Evolutionary conservation across 2,329 filamentous ascomycete species (phyloP).

Genomic region (Calonectria pseudoreteaudii): DNA sequence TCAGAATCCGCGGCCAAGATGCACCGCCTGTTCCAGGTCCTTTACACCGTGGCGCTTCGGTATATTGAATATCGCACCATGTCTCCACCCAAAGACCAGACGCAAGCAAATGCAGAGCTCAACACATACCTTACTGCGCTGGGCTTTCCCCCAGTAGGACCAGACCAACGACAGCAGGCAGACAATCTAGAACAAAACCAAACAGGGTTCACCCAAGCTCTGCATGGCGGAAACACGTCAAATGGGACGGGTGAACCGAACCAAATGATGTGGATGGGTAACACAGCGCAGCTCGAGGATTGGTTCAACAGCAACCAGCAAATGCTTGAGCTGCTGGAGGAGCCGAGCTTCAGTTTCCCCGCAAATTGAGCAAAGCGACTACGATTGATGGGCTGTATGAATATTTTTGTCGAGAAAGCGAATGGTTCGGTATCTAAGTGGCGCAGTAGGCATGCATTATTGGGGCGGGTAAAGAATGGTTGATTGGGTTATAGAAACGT

Average conservation of each 20-base stretch:
- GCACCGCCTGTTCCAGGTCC: constrained; percentile 68
- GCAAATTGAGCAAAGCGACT: constrained; percentile 21
- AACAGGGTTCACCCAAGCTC: constrained; percentile 25
- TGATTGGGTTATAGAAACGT: neutral
- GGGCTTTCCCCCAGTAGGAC: constrained; percentile 52
- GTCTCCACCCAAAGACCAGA: constrained; percentile 43
- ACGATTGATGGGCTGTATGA: constrained; percentile 1
- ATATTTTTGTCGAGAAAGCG: neutral
- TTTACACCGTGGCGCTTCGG: constrained; percentile 68
- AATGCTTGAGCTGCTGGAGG: constrained; percentile 51
- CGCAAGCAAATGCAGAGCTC: constrained; percentile 47
- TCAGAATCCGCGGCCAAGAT: constrained; percentile 64
- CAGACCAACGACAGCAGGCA: constrained; percentile 33
- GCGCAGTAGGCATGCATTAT: neutral
- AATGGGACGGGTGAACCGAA: constrained; percentile 35
- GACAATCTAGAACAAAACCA: constrained; percentile 15
- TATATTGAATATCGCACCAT: constrained; percentile 66
- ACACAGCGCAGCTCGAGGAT: constrained; percentile 50
- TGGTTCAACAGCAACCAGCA: constrained; percentile 54
- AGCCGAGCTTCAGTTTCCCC: constrained; percentile 43
- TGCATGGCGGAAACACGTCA: constrained; percentile 22
- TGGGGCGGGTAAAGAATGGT: neutral
- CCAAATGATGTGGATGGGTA: constrained; percentile 51
- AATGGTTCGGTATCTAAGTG: neutral
- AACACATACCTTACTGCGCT: constrained; percentile 58